These are phyloP conservation scores for Diatrype stigma DNA, from an alignment of 2,329 filamentous ascomycete species.

Conservation along the genomic window DNA sequence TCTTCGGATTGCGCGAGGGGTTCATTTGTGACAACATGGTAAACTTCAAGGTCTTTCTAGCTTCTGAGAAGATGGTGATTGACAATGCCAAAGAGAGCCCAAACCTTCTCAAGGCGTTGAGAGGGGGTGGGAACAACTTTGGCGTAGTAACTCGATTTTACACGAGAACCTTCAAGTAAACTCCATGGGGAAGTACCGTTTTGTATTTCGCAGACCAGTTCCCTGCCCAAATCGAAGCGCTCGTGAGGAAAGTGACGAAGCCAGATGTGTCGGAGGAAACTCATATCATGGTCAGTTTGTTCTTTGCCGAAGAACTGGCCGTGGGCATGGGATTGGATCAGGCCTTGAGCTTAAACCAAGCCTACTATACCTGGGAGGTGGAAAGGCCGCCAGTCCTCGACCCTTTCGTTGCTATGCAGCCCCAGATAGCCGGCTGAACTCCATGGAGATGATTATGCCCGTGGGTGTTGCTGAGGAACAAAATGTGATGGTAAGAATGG, in stretches of 20 bases:
- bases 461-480: background rate
- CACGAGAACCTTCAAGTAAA: conserved; percentile 1
- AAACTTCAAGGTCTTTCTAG: conserved; percentile 3
- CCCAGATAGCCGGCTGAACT: conserved; percentile 6
- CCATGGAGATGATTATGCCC: conserved; percentile 4
- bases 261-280: conserved; percentile 3
- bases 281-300: conserved; percentile 6
- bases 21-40: conserved; percentile 4
- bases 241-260: conserved; percentile 1
- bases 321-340: conserved; percentile 4
- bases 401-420: conserved; percentile 3
- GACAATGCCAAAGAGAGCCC: conserved; percentile 1
- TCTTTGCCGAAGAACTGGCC: conserved; percentile 2
- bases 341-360: background rate
- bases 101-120: conserved; percentile 1
- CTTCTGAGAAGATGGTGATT: conserved; percentile 1
- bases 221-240: background rate
- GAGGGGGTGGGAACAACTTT: background rate
- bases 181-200: background rate
- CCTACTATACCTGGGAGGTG: conserved; percentile 5
- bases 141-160: conserved; percentile 2
- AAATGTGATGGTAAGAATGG: conserved; percentile 7
- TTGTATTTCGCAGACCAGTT: conserved; percentile 1
- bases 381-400: conserved; percentile 9
- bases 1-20: conserved; percentile 1